phyloP scores from a whole-genome alignment of 331 rosid species.

The Malus hybrid region DNA sequence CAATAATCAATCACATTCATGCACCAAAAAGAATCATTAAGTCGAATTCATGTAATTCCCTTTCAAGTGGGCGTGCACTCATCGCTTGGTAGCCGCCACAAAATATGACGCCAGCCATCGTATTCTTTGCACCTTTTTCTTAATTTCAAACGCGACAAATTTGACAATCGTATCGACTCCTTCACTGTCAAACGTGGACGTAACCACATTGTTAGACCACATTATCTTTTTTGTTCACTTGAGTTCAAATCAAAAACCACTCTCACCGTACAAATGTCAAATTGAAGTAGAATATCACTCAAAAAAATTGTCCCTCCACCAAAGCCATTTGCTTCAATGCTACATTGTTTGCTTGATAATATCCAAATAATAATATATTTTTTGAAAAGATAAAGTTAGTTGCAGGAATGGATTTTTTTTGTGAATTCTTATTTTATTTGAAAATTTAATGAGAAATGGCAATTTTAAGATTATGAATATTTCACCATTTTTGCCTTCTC shows the following conservation, averaged over 20 bases:
- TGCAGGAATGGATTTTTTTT: too few relatives aligned
- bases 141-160: too few relatives aligned
- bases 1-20: background rate
- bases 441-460: too few relatives aligned
- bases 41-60: background rate
- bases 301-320: background rate
- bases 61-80: background rate
- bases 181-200: too few relatives aligned
- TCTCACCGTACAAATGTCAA: too few relatives aligned
- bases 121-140: background rate
- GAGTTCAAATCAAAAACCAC: background rate
- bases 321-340: background rate
- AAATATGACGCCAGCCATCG: background rate
- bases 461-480: rapidly evolving
- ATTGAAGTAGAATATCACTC: background rate
- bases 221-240: too few relatives aligned
- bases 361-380: too few relatives aligned
- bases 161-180: too few relatives aligned
- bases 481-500: too few relatives aligned
- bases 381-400: too few relatives aligned
- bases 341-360: background rate
- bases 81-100: constrained; percentile 1
- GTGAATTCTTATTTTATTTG: too few relatives aligned
- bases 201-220: too few relatives aligned
- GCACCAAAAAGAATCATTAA: background rate